Conservation (phyloP, 257 asterid genomes). For the Solanum bulbocastanum region DNA sequence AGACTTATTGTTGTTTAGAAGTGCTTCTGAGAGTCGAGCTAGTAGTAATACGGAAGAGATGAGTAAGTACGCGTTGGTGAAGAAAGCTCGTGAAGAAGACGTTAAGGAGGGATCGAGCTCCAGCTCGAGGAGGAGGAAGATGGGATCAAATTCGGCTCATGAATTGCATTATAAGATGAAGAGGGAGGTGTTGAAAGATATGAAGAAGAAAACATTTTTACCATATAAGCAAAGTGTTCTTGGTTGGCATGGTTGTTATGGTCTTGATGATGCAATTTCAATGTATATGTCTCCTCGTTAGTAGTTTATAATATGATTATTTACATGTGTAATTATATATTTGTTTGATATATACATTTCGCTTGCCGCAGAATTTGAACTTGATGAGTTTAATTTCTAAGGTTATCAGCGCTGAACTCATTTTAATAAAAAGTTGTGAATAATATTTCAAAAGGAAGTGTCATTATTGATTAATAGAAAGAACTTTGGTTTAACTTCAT, state of each 20-base stretch:
- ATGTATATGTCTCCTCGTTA: neutral
- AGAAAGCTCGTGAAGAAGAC: constrained; percentile 2
- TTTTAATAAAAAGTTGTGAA: neutral
- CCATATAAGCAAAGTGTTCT: constrained; percentile 69
- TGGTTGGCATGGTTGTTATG: constrained; percentile 77
- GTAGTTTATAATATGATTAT: neutral
- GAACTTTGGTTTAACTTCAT: neutral
- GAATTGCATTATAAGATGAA: constrained; percentile 70
- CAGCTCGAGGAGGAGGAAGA: constrained; percentile 21
- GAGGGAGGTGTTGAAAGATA: constrained; percentile 59
- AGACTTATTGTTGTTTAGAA: constrained; percentile 69
- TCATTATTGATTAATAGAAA: neutral
- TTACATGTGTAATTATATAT: neutral
- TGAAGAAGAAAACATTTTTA: constrained; percentile 62
- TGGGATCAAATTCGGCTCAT: constrained; percentile 41
- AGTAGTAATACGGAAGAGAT: constrained; percentile 25
- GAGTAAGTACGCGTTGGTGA: constrained; percentile 24
- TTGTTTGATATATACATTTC: neutral
- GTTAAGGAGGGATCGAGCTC: constrained; percentile 52
- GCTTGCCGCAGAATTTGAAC: neutral
- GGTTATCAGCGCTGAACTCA: neutral
- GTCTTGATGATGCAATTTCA: constrained; percentile 37
- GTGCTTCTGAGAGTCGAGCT: constrained; percentile 80
- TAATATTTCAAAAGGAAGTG: too few relatives aligned
- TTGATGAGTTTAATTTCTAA: neutral